Evolutionary conservation across 169 alveolate species (phyloP).

Genomic region (Theileria sp.): DNA sequence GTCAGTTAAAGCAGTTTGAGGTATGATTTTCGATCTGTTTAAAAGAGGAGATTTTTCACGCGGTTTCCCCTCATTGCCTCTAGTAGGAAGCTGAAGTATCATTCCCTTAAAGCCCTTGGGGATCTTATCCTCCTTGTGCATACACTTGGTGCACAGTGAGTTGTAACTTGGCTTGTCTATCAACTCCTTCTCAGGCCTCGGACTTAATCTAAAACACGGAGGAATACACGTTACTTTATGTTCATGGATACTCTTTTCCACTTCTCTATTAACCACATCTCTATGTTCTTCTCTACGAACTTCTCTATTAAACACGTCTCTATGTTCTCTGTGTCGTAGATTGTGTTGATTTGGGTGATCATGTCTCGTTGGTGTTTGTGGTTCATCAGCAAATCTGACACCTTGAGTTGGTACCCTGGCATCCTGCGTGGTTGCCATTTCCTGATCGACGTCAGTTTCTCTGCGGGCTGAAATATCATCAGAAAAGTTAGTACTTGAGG

Average conservation of each 20-base stretch:
- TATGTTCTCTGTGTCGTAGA: not conserved
- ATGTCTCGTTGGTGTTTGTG: not conserved
- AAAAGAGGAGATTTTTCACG: conserved; percentile 59
- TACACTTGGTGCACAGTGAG: conserved; percentile 68
- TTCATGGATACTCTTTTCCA: not conserved
- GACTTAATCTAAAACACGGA: not conserved
- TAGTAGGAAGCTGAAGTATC: conserved; percentile 41
- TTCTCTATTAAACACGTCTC: too few relatives aligned
- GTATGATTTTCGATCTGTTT: conserved; percentile 71
- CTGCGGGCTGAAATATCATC: not conserved
- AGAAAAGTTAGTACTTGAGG: not conserved
- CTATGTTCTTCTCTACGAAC: not conserved
- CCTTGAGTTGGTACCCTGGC: not conserved
- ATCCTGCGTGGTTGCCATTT: not conserved
- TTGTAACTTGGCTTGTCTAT: conserved; percentile 49
- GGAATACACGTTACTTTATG: conserved; percentile 6
- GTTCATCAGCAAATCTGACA: not conserved
- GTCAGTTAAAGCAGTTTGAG: conserved; percentile 68
- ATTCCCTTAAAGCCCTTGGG: conserved; percentile 60
- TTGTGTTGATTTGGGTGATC: not conserved
- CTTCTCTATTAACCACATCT: not conserved
- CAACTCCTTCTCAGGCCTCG: not conserved
- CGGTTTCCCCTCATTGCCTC: conserved; percentile 19
- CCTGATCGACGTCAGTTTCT: not conserved
- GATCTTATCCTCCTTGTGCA: conserved; percentile 61